phyloP scores from a whole-genome alignment of 257 asterid genomes.

The Lycium ferocissimum region DNA sequence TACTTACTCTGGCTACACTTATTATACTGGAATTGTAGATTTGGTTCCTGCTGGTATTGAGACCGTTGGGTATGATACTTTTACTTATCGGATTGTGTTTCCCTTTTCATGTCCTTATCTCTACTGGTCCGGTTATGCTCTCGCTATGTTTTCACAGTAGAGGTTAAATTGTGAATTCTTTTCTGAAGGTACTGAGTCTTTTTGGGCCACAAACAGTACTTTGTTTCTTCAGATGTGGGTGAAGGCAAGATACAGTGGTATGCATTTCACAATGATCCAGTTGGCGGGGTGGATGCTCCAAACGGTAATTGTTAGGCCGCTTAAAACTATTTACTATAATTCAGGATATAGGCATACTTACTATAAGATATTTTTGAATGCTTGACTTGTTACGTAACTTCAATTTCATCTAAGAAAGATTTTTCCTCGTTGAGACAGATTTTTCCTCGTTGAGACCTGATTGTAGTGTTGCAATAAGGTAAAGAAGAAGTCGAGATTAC shows the following conservation, averaged over 20 bases:
- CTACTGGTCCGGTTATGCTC: background rate
- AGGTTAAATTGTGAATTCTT: slow-evolving; percentile 22
- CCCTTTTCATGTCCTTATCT: slow-evolving; percentile 14
- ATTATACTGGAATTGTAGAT: slow-evolving; percentile 98
- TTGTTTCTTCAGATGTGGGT: slow-evolving; percentile 98
- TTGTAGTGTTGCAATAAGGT: background rate
- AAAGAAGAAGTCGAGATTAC: background rate
- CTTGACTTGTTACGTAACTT: background rate
- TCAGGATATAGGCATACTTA: background rate
- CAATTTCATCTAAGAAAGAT: background rate
- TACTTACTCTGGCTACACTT: slow-evolving; percentile 89
- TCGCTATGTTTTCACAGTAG: background rate
- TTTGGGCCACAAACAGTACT: slow-evolving; percentile 95
- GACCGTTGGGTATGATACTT: slow-evolving; percentile 79
- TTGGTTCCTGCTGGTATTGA: slow-evolving; percentile 93
- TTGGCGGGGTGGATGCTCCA: slow-evolving; percentile 77
- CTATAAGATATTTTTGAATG: background rate
- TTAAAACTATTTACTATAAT: background rate
- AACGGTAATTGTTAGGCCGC: slow-evolving; percentile 48
- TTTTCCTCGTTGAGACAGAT: background rate
- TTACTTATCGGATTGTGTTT: slow-evolving; percentile 12
- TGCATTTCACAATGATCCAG: slow-evolving; percentile 81
- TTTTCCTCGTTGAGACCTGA: background rate
- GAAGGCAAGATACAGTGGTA: slow-evolving; percentile 99
- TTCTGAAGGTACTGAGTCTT: slow-evolving; percentile 87